Evolutionary conservation across 2,329 filamentous ascomycete genomes (phyloP).

Genomic region (Falciphora oryzae): DNA sequence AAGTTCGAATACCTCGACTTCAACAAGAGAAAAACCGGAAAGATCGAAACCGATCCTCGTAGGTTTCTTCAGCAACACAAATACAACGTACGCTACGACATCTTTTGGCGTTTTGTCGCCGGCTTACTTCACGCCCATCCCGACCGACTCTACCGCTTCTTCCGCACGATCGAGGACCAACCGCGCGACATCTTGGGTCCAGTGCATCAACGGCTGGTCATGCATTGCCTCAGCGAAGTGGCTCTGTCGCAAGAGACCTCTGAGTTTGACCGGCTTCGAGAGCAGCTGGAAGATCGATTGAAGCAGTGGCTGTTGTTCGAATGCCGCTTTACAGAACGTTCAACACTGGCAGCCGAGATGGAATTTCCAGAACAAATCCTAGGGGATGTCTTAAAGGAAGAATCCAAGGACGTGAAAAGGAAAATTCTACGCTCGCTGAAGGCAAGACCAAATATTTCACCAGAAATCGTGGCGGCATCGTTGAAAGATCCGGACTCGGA

Average conservation of each 20-base stretch:
- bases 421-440: neutral
- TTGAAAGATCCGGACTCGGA: constrained; percentile 2
- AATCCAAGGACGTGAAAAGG: constrained; percentile 5
- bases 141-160: constrained; percentile 18
- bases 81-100: constrained; percentile 31
- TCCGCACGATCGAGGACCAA: constrained; percentile 25
- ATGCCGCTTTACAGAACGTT: constrained; percentile 13
- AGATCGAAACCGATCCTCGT: constrained; percentile 10
- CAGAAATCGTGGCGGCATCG: neutral
- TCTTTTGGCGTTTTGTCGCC: constrained; percentile 22
- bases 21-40: neutral
- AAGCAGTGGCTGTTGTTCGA: constrained; percentile 20
- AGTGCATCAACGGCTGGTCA: constrained; percentile 24
- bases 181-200: constrained; percentile 31
- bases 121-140: constrained; percentile 21
- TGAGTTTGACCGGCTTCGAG: constrained; percentile 11
- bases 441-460: neutral
- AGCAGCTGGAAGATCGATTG: constrained; percentile 14
- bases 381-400: constrained; percentile 12
- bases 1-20: constrained; percentile 16
- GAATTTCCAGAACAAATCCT: constrained; percentile 16
- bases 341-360: constrained; percentile 13
- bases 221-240: constrained; percentile 24
- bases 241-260: constrained; percentile 8
- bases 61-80: constrained; percentile 29